Percentiles rank a stretch among this genome's conserved stretches.
These are phyloP conservation scores for Stachybotrys chlorohalonatus DNA, from an alignment of 2,329 filamentous ascomycete genomes.

Conservation along the genomic window DNA sequence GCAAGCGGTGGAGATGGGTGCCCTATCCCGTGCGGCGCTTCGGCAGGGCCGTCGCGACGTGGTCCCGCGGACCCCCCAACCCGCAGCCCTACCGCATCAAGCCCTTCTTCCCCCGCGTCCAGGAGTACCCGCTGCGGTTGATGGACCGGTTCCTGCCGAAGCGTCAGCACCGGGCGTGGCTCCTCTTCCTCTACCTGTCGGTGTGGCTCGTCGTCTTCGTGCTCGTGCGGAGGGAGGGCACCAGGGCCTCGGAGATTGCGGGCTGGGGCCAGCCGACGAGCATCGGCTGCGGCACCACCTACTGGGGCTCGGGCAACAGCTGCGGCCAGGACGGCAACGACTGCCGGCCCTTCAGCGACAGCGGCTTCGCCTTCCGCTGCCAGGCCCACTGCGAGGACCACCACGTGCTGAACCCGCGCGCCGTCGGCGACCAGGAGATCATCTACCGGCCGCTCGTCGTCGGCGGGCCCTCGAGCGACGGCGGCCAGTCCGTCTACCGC, in stretches of 20 bases:
- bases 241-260: constrained; percentile 49
- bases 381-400: constrained; percentile 61
- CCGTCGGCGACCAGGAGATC: constrained; percentile 62
- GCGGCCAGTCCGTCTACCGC: constrained; percentile 57
- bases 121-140: constrained; percentile 56
- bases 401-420: constrained; percentile 60
- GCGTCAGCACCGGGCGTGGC: constrained; percentile 45
- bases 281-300: constrained; percentile 59
- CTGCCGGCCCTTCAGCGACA: constrained; percentile 66
- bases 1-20: constrained; percentile 47
- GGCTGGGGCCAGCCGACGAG: constrained; percentile 58
- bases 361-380: constrained; percentile 64
- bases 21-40: constrained; percentile 45
- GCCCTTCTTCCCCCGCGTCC: constrained; percentile 55
- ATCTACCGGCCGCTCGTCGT: constrained; percentile 58
- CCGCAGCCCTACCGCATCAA: constrained; percentile 40
- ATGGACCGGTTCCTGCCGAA: constrained; percentile 55
- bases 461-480: constrained; percentile 47
- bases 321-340: constrained; percentile 68
- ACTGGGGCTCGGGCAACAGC: constrained; percentile 61
- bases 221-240: constrained; percentile 57
- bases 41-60: constrained; percentile 30
- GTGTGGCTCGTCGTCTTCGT: constrained; percentile 63
- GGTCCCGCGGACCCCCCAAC: constrained; percentile 47
- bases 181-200: constrained; percentile 51